These are phyloP conservation scores for Clavispora santaluciae DNA, from an alignment of 805 yeast genomes.

Conservation along the genomic window DNA sequence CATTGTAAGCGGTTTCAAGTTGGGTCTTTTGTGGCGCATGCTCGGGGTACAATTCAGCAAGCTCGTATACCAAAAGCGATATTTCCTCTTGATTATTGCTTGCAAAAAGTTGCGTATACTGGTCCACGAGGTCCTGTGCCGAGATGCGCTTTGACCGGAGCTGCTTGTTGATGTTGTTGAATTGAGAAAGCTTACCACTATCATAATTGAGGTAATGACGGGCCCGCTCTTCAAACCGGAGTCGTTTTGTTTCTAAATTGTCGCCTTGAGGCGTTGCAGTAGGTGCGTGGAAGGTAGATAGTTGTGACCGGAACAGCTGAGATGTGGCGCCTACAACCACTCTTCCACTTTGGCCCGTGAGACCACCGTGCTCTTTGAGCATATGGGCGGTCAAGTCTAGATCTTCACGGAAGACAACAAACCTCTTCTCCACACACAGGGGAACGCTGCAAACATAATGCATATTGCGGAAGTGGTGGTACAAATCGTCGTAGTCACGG, in stretches of 20 bases:
- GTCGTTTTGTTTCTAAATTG: conserved; percentile 45
- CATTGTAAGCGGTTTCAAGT: conserved; percentile 24
- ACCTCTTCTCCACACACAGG: conserved; percentile 78
- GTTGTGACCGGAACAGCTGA: conserved; percentile 50
- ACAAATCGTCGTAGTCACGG: conserved; percentile 68
- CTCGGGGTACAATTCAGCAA: conserved; percentile 51
- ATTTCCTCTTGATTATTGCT: conserved; percentile 43
- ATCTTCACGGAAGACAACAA: conserved; percentile 86
- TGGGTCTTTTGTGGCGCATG: conserved; percentile 42
- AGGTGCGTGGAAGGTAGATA: conserved; percentile 47
- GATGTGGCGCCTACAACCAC: conserved; percentile 35
- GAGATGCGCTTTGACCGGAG: conserved; percentile 44
- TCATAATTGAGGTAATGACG: conserved; percentile 67
- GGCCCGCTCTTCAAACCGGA: conserved; percentile 79
- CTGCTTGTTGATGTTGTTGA: conserved; percentile 43
- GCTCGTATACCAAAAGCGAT: conserved; percentile 53
- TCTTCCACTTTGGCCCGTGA: conserved; percentile 43
- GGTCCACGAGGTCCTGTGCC: conserved; percentile 43
- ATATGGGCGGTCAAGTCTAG: conserved; percentile 85
- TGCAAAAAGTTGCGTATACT: conserved; percentile 46
- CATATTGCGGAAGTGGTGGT: conserved; percentile 63
- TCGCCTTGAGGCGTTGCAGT: conserved; percentile 28
- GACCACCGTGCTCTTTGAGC: conserved; percentile 70
- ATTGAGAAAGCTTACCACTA: conserved; percentile 40
- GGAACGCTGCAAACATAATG: conserved; percentile 79